Percentiles rank a stretch among this genome's conserved stretches.
Evolutionary conservation across 306 rosid species (phyloP).

Genomic region (Ormosia emarginata): DNA sequence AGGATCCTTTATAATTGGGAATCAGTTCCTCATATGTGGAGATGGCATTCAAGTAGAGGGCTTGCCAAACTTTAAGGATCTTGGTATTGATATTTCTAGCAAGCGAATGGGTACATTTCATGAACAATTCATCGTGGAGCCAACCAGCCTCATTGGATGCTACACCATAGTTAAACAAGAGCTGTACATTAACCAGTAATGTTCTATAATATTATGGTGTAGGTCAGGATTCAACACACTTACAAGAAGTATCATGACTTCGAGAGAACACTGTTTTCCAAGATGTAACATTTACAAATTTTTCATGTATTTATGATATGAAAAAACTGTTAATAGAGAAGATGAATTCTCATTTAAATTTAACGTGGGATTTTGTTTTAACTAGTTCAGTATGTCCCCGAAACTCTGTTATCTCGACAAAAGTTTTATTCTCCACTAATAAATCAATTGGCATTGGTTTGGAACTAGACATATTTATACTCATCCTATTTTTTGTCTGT

Average conservation of each 20-base stretch:
- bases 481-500: too few relatives aligned
- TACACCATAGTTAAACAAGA: constrained; percentile 77
- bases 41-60: constrained; percentile 96
- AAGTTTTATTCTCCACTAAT: too few relatives aligned
- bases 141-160: constrained; percentile 70
- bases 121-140: constrained; percentile 83
- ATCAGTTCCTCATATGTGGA: constrained; percentile 94
- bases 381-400: background rate
- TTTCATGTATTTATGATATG: background rate
- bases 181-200: constrained; percentile 66
- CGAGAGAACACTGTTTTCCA: background rate
- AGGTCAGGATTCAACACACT: background rate
- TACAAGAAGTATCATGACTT: background rate
- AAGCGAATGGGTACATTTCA: constrained; percentile 85
- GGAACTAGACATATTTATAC: too few relatives aligned
- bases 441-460: background rate
- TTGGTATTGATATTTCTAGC: constrained; percentile 64
- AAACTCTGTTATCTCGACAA: background rate
- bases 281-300: background rate
- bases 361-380: background rate
- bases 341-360: background rate
- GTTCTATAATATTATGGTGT: background rate
- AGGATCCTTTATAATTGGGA: constrained; percentile 81
- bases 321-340: constrained; percentile 3
- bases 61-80: constrained; percentile 81